Evolutionary conservation across 1,139 yeast species (phyloP).

Genomic region (Pichia sp.): DNA sequence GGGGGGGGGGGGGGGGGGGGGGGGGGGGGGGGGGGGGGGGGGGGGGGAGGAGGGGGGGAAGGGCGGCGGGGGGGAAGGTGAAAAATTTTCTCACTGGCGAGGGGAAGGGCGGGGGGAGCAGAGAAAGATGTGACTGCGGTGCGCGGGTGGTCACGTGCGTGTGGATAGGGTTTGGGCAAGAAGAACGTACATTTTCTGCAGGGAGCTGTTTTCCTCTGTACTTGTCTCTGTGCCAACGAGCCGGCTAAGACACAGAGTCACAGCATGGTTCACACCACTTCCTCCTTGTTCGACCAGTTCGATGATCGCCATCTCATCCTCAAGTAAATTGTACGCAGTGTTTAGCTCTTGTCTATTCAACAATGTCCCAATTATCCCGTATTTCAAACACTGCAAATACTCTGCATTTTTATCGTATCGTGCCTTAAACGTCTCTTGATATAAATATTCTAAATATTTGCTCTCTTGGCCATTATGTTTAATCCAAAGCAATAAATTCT

Average conservation of each 20-base stretch:
- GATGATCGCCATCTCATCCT: neutral
- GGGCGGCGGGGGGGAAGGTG: neutral
- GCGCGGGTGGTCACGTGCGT: conserved; percentile 7
- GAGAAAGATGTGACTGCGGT: conserved; percentile 7
- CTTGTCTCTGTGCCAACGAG: too few species aligned
- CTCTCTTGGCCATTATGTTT: conserved; percentile 29
- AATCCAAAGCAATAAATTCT: conserved; percentile 19
- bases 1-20: neutral
- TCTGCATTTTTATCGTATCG: neutral
- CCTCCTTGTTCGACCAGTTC: neutral
- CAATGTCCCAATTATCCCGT: conserved; percentile 1
- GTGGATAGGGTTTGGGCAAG: conserved; percentile 1
- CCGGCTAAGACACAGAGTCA: neutral
- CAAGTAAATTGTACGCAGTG: neutral
- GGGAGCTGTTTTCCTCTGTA: neutral
- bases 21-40: neutral
- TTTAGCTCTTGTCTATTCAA: conserved; percentile 4
- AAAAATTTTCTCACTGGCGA: neutral
- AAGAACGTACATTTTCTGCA: neutral
- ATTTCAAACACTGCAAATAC: conserved; percentile 4
- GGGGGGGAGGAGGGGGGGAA: neutral
- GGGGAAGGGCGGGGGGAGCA: neutral
- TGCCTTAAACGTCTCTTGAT: conserved; percentile 25
- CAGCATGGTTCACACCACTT: neutral
- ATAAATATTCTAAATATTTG: conserved; percentile 26